Evolutionary conservation across 2,329 filamentous ascomycete species (phyloP).

Genomic region (Onygenales sp.): DNA sequence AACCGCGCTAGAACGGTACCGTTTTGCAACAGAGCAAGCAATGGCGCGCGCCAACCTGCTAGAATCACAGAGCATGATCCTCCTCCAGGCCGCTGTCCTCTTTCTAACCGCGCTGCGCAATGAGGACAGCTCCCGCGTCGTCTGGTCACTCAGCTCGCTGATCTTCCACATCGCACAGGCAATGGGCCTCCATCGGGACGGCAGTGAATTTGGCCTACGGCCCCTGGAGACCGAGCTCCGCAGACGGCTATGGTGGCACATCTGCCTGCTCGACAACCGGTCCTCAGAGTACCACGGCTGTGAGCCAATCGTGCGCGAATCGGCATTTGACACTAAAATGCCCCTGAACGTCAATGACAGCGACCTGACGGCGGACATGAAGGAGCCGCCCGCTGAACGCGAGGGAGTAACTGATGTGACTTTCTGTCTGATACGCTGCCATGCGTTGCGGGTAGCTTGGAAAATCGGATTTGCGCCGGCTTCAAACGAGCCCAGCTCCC

Average conservation of each 20-base stretch:
- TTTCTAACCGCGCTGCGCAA: conserved; percentile 42
- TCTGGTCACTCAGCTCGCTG: conserved; percentile 22
- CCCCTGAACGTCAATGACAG: background rate
- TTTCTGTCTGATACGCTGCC: background rate
- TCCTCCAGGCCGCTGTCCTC: conserved; percentile 49
- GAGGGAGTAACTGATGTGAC: background rate
- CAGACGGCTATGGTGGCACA: background rate
- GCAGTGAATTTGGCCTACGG: background rate
- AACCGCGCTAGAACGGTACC: conserved; percentile 41
- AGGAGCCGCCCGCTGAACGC: background rate
- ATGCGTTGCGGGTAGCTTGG: background rate
- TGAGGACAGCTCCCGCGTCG: conserved; percentile 16
- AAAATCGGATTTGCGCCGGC: background rate
- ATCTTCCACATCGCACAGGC: conserved; percentile 20
- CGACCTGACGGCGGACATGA: background rate
- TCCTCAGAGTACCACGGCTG: background rate
- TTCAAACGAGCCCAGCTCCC: background rate
- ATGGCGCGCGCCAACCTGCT: conserved; percentile 51
- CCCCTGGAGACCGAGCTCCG: background rate
- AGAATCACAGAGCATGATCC: conserved; percentile 45
- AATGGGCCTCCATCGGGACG: conserved; percentile 22
- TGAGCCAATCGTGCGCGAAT: background rate
- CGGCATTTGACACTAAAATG: background rate
- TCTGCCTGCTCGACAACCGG: background rate
- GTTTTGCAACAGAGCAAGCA: conserved; percentile 49